Base-by-base conservation (phyloP, 2,329 filamentous ascomycete genomes). In the Paracorniculantispora psalliotae region DNA sequence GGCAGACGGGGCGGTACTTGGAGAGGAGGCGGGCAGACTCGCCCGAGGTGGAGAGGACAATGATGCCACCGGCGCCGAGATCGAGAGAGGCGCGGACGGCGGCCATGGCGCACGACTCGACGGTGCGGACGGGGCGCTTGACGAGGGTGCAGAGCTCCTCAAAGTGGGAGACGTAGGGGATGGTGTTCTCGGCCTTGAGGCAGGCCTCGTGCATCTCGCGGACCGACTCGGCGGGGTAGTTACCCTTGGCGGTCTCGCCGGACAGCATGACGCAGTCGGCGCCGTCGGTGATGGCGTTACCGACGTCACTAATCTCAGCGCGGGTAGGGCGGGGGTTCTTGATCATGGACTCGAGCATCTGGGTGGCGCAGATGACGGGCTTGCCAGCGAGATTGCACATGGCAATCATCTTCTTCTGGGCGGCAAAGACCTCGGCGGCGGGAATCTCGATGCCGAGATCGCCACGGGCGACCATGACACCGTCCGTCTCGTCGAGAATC, bases 291-390 rank as follows among this genome's bases (percentile, higher is more conserved):
- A 99, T 92, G 66, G 94, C 94, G 77, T 99, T 99, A 68, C 94
- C 94, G 63, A 99, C 94, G 73, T 99, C 94, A 72, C 91, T 96
- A 74, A 99, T 96, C 82, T 99, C 94, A 65, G 94, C 94, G 78
- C 94, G 92, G 64, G 94, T 99, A 54, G 94, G 94, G 64, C 94
- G 91, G 67, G 94, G 94, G 83, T 99, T 99, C 85, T 96, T 97
- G 77, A 96, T 99, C 94, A 99, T 99, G 65, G 92, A 96, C 85
- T 99, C 94, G 67, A 99, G 86, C 94, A 99, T 99, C 83, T 99
- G 94, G 43, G 94, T 99, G 61, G 94, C 94, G 79, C 93, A 97
- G 75, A 99, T 97, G 75, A 93, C 92, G 67, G 94, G 94, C 85
- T 99, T 99, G 78, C 94, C 94, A 67, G 92, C 92, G 73, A 97